A percentile compares a stretch with the other conserved stretches of the same genome.
These are phyloP conservation scores for Panus rudis DNA, from an alignment of 768 basidiomycete species.

Conservation along the genomic window DNA sequence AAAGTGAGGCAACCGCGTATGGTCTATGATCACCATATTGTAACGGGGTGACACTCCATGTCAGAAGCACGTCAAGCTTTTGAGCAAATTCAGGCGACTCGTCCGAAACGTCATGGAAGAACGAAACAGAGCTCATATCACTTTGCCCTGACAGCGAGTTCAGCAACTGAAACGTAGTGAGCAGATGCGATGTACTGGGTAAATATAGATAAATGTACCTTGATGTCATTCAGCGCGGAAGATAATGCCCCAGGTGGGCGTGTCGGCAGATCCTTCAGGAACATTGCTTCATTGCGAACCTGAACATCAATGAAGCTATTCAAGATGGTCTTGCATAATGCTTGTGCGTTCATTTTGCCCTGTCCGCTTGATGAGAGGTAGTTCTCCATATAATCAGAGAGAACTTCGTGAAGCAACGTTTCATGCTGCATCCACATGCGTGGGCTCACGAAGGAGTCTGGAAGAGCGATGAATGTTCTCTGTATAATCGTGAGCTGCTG, in stretches of 20 bases:
- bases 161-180: conserved; percentile 41
- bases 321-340: conserved; percentile 39
- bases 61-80: conserved; percentile 68
- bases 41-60: conserved; percentile 74
- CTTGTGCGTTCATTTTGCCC: conserved; percentile 34
- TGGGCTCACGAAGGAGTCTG: conserved; percentile 72
- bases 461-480: conserved; percentile 63
- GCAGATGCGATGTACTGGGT: not conserved
- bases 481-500: conserved; percentile 21
- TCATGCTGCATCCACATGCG: conserved; percentile 56
- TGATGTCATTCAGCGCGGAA: conserved; percentile 52
- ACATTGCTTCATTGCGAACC: conserved; percentile 73
- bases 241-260: conserved; percentile 54
- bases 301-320: conserved; percentile 65
- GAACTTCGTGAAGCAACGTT: conserved; percentile 35
- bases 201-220: conserved; percentile 22
- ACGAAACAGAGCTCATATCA: conserved; percentile 48
- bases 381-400: conserved; percentile 35
- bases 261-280: conserved; percentile 61
- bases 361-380: conserved; percentile 17
- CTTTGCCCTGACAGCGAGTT: conserved; percentile 70
- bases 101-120: conserved; percentile 44
- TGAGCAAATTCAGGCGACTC: conserved; percentile 42
- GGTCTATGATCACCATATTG: conserved; percentile 82
- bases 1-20: conserved; percentile 65